Evolutionary conservation across 441 rosid species (phyloP).

Genomic region (Croton setiger): DNA sequence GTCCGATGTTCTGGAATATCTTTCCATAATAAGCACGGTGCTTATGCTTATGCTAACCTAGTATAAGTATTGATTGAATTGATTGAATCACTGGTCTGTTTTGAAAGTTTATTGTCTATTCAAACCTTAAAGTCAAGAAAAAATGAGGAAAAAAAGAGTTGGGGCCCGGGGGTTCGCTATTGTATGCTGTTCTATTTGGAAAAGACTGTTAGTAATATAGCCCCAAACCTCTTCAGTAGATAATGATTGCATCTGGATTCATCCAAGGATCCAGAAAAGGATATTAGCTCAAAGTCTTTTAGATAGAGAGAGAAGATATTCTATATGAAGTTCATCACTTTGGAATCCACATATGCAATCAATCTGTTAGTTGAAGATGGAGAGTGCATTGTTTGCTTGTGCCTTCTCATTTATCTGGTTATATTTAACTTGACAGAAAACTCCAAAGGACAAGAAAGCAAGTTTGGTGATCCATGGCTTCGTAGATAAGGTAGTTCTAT

Average conservation of each 20-base stretch:
- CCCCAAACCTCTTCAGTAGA: too few species aligned
- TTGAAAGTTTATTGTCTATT: not conserved
- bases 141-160: too few species aligned
- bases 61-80: not conserved
- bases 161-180: too few species aligned
- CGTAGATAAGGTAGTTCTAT: constrained; percentile 69
- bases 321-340: not conserved
- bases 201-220: too few species aligned
- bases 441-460: constrained; percentile 97
- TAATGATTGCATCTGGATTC: too few species aligned
- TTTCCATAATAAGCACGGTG: not conserved
- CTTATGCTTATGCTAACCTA: not conserved
- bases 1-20: not conserved
- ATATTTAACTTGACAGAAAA: constrained; percentile 51
- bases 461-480: constrained; percentile 84
- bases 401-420: not conserved
- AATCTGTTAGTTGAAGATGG: not conserved
- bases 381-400: not conserved
- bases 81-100: not conserved
- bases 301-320: not conserved
- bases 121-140: too few species aligned
- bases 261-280: not conserved
- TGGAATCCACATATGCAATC: not conserved
- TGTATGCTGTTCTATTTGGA: too few species aligned
- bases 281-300: not conserved